Evolutionary conservation across 345 rosid genomes (phyloP).

Genomic region (Cardamine chenopodiifolia): DNA sequence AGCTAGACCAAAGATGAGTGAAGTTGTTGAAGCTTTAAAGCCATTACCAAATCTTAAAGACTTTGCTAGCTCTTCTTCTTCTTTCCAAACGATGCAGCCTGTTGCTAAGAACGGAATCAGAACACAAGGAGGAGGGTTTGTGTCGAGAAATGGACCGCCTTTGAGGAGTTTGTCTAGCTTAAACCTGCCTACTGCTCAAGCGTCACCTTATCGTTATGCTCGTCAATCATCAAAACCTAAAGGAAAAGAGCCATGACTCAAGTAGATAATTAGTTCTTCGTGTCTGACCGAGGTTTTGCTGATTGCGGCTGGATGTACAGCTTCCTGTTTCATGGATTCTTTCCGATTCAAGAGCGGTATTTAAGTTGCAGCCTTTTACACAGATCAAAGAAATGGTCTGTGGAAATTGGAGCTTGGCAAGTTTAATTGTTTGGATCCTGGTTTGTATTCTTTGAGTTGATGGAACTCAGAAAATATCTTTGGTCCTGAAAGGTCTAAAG

Average conservation of each 20-base stretch:
- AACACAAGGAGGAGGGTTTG: conserved; percentile 62
- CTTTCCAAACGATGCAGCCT: conserved; percentile 63
- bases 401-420: conserved; percentile 21
- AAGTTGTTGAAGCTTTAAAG: conserved; percentile 71
- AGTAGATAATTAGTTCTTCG: conserved; percentile 18
- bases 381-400: conserved; percentile 27
- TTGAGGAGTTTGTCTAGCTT: conserved; percentile 66
- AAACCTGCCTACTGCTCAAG: conserved; percentile 48
- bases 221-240: conserved; percentile 69
- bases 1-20: conserved; percentile 90
- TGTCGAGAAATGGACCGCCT: conserved; percentile 74
- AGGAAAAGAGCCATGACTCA: conserved; percentile 50
- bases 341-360: conserved; percentile 10
- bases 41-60: conserved; percentile 84
- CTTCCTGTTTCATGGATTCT: conserved; percentile 24
- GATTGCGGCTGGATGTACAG: conserved; percentile 17
- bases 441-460: conserved; percentile 33
- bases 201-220: conserved; percentile 62
- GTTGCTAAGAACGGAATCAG: conserved; percentile 57
- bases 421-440: conserved; percentile 10
- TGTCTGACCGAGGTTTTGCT: conserved; percentile 11
- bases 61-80: conserved; percentile 83
- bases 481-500: conserved; percentile 36
- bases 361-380: background rate
- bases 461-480: conserved; percentile 23